These are phyloP conservation scores for Pelargonium citronellum DNA, from an alignment of 441 rosid species.

Conservation along the genomic window DNA sequence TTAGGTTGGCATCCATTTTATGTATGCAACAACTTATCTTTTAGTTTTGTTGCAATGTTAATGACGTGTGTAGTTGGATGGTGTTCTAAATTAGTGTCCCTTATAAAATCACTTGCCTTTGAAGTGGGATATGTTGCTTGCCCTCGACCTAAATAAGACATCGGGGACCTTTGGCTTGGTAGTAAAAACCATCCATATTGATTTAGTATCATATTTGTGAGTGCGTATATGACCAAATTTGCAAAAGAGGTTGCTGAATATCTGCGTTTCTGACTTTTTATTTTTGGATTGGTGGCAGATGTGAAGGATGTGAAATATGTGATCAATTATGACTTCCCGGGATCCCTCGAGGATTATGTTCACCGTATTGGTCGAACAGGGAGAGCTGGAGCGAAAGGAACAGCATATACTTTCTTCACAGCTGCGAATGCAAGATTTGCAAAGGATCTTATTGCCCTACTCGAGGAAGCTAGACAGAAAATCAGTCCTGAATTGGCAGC, in stretches of 20 bases:
- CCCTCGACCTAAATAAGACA: neutral
- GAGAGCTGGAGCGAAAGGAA: constrained; percentile 96
- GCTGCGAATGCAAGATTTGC: constrained; percentile 76
- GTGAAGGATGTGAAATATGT: constrained; percentile 99
- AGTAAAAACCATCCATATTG: too few relatives aligned
- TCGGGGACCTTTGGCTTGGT: neutral
- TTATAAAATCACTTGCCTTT: neutral
- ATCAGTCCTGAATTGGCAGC: constrained; percentile 63
- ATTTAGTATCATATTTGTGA: too few relatives aligned
- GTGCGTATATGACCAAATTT: constrained; percentile 32
- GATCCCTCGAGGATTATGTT: constrained; percentile 83
- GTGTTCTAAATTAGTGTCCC: neutral
- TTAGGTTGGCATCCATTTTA: too few relatives aligned
- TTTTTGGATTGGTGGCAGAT: constrained; percentile 57
- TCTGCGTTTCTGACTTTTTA: constrained; percentile 13
- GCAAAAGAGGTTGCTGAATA: constrained; percentile 50
- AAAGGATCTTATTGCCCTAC: constrained; percentile 71
- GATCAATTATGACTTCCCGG: constrained; percentile 91
- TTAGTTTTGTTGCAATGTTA: too few relatives aligned
- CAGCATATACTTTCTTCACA: constrained; percentile 79
- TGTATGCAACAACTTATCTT: too few relatives aligned
- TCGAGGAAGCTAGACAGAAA: constrained; percentile 83
- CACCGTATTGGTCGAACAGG: constrained; percentile 98
- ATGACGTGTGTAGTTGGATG: neutral
- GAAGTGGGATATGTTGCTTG: neutral